These are phyloP conservation scores for Paraconiothyrium sp. DNA, from an alignment of 2,329 filamentous ascomycete species.

Conservation along the genomic window DNA sequence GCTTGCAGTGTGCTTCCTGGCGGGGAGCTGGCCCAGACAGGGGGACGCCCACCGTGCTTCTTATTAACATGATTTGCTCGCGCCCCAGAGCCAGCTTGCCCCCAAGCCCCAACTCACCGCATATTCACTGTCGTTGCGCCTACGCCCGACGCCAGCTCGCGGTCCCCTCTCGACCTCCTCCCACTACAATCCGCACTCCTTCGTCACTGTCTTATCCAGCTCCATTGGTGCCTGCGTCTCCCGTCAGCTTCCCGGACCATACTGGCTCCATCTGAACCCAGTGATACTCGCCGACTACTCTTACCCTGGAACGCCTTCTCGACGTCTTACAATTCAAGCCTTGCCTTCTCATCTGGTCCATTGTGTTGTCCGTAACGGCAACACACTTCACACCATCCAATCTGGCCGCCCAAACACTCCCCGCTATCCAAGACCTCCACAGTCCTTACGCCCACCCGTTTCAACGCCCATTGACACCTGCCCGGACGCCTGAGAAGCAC, in stretches of 20 bases:
- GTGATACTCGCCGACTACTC: not conserved
- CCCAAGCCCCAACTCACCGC: slow-evolving; percentile 15
- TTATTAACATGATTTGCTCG: slow-evolving; percentile 16
- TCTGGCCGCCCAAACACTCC: slow-evolving; percentile 51
- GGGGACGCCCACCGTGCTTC: slow-evolving; percentile 14
- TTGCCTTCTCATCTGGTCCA: slow-evolving; percentile 10
- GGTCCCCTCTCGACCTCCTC: slow-evolving; percentile 23
- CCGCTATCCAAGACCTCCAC: slow-evolving; percentile 45
- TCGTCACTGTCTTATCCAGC: slow-evolving; percentile 7
- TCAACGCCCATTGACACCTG: slow-evolving; percentile 41
- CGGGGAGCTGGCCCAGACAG: slow-evolving; percentile 15
- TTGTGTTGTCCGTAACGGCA: slow-evolving; percentile 41
- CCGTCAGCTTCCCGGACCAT: slow-evolving; percentile 18
- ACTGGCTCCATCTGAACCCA: slow-evolving; percentile 29
- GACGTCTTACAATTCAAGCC: slow-evolving; percentile 11
- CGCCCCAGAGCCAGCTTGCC: not conserved
- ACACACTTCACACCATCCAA: slow-evolving; percentile 37
- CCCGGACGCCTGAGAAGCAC: slow-evolving; percentile 41
- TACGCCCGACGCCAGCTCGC: slow-evolving; percentile 8
- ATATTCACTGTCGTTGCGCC: slow-evolving; percentile 5
- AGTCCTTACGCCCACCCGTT: slow-evolving; percentile 43
- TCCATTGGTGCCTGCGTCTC: slow-evolving; percentile 23
- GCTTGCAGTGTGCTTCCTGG: slow-evolving; percentile 13
- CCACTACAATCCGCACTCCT: slow-evolving; percentile 20
- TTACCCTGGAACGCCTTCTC: slow-evolving; percentile 2